A percentile compares a stretch with the other conserved stretches of the same genome.
phyloP scores from a whole-genome alignment of 2,329 filamentous ascomycete species.

The Colletotrichum kahawae region DNA sequence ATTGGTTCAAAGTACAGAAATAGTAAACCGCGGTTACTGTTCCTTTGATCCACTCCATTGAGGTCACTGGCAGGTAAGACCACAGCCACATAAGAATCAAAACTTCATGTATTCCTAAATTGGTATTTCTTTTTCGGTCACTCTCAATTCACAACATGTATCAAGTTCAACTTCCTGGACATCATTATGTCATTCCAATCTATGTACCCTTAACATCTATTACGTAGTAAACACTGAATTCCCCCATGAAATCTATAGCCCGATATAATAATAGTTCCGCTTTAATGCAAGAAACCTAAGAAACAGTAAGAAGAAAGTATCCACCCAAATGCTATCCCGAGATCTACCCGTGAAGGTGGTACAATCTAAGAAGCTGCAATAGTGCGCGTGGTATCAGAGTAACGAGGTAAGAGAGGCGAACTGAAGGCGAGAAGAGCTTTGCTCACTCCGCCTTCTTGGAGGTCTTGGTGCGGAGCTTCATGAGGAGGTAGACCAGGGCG shows the following conservation, averaged over 20 bases:
- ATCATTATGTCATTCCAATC: neutral
- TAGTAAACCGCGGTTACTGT: no score
- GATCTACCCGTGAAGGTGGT: neutral
- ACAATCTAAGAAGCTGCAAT: neutral
- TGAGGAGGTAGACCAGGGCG: constrained; percentile 46
- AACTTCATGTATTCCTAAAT: no score
- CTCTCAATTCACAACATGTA: no score
- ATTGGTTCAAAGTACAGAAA: no score
- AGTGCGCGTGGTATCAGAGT: neutral
- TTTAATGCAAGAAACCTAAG: neutral
- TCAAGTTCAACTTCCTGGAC: neutral
- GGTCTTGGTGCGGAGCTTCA: constrained; percentile 54
- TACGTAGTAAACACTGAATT: neutral
- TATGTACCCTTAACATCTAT: neutral
- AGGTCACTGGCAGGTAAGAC: no score
- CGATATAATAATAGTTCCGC: neutral
- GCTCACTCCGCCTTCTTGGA: constrained; percentile 48
- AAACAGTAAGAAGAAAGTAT: neutral
- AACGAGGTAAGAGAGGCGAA: neutral
- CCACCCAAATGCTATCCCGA: neutral
- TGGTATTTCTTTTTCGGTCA: no score
- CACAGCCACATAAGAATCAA: no score
- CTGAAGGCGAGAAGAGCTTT: no score
- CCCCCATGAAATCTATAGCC: neutral
- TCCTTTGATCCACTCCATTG: no score